Evolutionary conservation across 208 protist genomes (phyloP), one percentile per base, ranked within the genome.

Genomic region (Leishmania tarentolae): DNA sequence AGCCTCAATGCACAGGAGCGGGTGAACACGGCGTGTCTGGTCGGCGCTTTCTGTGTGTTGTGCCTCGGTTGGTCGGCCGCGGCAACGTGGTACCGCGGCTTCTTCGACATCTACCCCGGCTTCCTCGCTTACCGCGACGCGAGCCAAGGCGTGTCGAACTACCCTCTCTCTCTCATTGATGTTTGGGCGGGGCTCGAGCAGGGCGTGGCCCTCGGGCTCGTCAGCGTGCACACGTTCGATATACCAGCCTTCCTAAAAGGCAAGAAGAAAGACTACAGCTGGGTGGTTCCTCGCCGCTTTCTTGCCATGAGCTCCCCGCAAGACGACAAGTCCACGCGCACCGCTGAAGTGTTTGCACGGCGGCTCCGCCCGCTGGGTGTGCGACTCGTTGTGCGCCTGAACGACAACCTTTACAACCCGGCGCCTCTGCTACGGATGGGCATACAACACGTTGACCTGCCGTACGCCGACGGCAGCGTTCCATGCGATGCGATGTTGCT

Each of bases 51-150:
- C 80, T 90, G 86, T 69, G 81, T 98, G 15, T 59, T 96, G 31
- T 82, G 75, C 35, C 86, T 98, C 4, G 82, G 91, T 31, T 90
- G 84, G 84, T 87, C 93, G 6, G 83, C 94, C 3, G 80, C 88
- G 35, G 83, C 92, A 44, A 96, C 94, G 46, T 92, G 82, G 71
- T 71, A 71, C 24, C 84, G 76, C 11, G 80, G 91, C 11, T 92
- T 98, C 75, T 72, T 81, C 13, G 42, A 66, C 17, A 61, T 95
- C 35, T 94, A 97, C 73, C 97, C 97, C 24, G 89, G 95, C 28
- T 86, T 99, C 28, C 78, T 94, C 31, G 87, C 97, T 37, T 99
- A 98, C 88, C 90, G 98, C 56, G 98, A 99, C 83, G 98, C 98
- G 17, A 97, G 93, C 71, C 88, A 89, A 61, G 94, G 96, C 37